These are phyloP conservation scores for Hyparrhenia diplandra DNA, from an alignment of 176 grass and related monocot species.

Conservation along the genomic window DNA sequence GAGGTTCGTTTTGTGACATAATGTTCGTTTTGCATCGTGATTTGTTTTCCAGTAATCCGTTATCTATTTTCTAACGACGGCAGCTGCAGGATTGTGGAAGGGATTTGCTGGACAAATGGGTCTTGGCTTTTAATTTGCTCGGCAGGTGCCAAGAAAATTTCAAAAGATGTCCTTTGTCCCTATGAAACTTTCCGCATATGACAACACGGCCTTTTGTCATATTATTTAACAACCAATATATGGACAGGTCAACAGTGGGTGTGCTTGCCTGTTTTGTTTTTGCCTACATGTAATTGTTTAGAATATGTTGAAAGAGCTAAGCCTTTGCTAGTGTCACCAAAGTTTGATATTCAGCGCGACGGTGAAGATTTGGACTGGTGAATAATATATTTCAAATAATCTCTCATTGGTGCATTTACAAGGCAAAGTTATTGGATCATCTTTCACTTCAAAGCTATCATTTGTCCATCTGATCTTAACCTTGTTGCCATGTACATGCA, in stretches of 20 bases:
- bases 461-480: background rate
- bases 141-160: background rate
- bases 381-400: conserved; percentile 1
- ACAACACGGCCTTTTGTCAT: conserved; percentile 21
- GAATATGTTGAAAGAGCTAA: background rate
- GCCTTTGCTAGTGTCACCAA: conserved; percentile 8
- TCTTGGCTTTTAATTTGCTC: conserved; percentile 19
- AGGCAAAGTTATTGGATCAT: background rate
- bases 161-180: background rate
- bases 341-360: background rate
- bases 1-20: too few species aligned
- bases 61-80: background rate
- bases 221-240: background rate
- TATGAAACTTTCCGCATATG: conserved; percentile 28
- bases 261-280: background rate
- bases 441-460: background rate
- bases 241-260: background rate
- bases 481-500: background rate
- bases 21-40: background rate
- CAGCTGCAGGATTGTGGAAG: background rate
- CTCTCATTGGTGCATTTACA: conserved; percentile 12
- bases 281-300: background rate
- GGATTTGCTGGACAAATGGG: background rate
- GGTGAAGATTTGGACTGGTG: background rate
- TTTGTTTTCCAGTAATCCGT: background rate